Conservation (phyloP, 805 yeast genomes). For the Monosporozyma unispora region DNA sequence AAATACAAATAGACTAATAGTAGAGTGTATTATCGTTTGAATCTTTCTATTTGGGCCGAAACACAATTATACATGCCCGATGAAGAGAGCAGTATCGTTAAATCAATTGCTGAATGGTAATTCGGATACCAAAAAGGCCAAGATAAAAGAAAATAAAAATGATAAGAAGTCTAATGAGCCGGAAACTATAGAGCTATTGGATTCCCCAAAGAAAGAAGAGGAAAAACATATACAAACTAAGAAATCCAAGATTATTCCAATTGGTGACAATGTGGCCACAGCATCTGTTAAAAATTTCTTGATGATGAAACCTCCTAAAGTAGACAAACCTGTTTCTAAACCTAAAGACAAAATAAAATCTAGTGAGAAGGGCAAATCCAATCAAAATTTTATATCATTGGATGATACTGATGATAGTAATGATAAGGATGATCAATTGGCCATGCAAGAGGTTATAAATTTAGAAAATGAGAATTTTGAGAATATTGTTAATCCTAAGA, state of each 20-base stretch:
- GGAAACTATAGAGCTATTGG: not conserved
- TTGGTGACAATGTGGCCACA: constrained; percentile 4
- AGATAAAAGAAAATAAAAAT: not conserved
- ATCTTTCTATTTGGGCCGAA: too few relatives aligned
- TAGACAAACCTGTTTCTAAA: not conserved
- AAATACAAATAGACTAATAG: not conserved
- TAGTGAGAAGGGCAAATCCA: not conserved
- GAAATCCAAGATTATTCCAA: constrained; percentile 6
- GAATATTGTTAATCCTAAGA: constrained; percentile 5
- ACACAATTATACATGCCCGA: not conserved
- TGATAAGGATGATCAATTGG: not conserved
- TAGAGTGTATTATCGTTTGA: not conserved
- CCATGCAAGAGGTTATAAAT: constrained; percentile 1
- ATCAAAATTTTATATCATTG: constrained; percentile 9
- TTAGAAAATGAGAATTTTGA: constrained; percentile 3
- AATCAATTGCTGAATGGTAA: constrained; percentile 16
- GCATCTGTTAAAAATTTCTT: constrained; percentile 16
- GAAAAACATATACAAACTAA: not conserved
- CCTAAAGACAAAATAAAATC: not conserved
- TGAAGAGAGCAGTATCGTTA: constrained; percentile 11
- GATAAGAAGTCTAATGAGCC: not conserved
- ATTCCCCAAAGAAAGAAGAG: not conserved
- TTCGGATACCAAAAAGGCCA: constrained; percentile 2
- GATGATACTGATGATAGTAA: constrained; percentile 9
- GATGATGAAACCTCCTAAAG: constrained; percentile 9